Evolutionary conservation across 352 stramenopile species (phyloP).

Genomic region (Halophytophthora batemanensis): DNA sequence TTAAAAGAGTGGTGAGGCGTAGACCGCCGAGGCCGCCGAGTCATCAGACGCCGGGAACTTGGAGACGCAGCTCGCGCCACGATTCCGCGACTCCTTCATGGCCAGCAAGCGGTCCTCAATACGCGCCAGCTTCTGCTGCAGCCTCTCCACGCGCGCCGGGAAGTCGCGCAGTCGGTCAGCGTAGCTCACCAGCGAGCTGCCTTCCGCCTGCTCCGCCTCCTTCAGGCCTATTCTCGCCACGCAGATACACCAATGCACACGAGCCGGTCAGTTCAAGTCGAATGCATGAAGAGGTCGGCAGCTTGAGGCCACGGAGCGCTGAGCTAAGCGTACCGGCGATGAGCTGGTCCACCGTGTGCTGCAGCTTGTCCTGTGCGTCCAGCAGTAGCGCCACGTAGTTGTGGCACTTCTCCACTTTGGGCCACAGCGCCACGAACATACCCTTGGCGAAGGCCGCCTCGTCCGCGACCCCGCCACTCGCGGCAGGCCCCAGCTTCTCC

Average conservation of each 20-base stretch:
- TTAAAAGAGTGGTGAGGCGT: slow-evolving; percentile 53
- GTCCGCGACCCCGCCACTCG: slow-evolving; percentile 15
- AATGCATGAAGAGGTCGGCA: too few relatives aligned
- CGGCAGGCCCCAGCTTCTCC: too few relatives aligned
- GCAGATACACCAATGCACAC: too few relatives aligned
- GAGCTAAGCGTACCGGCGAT: slow-evolving; percentile 34
- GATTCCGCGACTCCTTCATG: slow-evolving; percentile 53
- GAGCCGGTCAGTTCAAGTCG: too few relatives aligned
- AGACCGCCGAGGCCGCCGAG: slow-evolving; percentile 22
- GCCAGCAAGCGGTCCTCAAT: slow-evolving; percentile 64
- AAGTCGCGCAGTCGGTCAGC: slow-evolving; percentile 72
- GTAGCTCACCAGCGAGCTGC: slow-evolving; percentile 60
- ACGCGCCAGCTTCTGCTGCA: slow-evolving; percentile 67
- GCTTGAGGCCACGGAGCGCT: too few relatives aligned
- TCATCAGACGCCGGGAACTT: slow-evolving; percentile 27
- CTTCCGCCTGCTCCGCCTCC: slow-evolving; percentile 57
- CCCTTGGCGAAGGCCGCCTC: slow-evolving; percentile 54
- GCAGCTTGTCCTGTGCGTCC: slow-evolving; percentile 66
- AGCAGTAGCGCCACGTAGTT: slow-evolving; percentile 72
- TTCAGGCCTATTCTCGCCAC: slow-evolving; percentile 37
- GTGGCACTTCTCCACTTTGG: slow-evolving; percentile 80
- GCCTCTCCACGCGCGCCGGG: slow-evolving; percentile 49
- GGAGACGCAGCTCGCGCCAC: slow-evolving; percentile 19
- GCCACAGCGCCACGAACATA: slow-evolving; percentile 81
- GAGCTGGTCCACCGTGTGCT: slow-evolving; percentile 60